phyloP scores from a whole-genome alignment of 768 basidiomycete genomes.

The Mycena leptocephala region DNA sequence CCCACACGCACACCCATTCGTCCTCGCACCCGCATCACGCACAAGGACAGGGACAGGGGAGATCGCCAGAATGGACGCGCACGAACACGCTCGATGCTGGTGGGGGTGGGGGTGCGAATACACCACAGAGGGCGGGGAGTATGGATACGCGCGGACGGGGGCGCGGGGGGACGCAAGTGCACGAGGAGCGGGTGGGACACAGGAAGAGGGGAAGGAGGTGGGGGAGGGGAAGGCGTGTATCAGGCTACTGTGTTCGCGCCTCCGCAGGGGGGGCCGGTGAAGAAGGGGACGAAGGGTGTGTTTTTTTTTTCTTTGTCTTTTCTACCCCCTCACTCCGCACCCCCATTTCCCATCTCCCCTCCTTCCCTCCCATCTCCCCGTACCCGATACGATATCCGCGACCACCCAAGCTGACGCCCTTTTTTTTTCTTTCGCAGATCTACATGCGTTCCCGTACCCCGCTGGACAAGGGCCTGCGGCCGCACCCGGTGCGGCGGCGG shows the following conservation, averaged over 20 bases:
- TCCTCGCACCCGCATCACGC: neutral
- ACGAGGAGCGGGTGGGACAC: neutral
- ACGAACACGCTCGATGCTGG: no score
- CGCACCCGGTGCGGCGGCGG: neutral
- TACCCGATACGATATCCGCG: no score
- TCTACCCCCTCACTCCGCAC: no score
- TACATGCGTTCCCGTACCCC: neutral
- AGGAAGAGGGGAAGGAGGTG: neutral
- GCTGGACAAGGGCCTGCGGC: neutral
- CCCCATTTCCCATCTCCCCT: no score
- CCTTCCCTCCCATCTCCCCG: no score
- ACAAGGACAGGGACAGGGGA: neutral
- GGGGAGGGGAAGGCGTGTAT: conserved; percentile 1
- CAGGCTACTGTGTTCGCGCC: neutral
- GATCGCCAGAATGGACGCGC: no score
- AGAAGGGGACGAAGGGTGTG: neutral
- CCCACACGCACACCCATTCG: no score
- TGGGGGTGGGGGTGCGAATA: no score
- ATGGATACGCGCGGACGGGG: no score
- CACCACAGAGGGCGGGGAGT: neutral
- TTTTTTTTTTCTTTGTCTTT: no score
- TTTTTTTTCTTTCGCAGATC: neutral
- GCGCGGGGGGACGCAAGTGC: no score
- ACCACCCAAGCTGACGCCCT: no score
- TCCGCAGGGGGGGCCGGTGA: neutral